Evolutionary conservation across 306 rosid genomes (phyloP).

Genomic region (Senna tora): DNA sequence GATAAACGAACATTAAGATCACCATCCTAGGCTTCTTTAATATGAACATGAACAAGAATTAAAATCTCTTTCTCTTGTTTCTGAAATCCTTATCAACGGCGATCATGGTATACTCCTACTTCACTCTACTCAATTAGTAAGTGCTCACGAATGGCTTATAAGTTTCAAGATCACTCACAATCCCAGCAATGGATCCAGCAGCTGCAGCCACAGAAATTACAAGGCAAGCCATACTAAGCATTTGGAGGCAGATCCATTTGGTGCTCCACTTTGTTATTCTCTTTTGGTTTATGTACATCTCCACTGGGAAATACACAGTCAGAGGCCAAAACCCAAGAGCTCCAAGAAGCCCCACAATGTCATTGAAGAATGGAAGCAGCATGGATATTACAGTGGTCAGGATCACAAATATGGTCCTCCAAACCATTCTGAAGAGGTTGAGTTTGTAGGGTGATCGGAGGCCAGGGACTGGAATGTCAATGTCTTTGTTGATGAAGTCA

Average conservation of each 20-base stretch:
- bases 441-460: slow-evolving; percentile 29
- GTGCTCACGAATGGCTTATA: slow-evolving; percentile 43
- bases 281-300: slow-evolving; percentile 46
- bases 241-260: slow-evolving; percentile 42
- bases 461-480: slow-evolving; percentile 28
- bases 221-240: slow-evolving; percentile 43
- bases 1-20: background rate
- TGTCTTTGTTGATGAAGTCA: slow-evolving; percentile 31
- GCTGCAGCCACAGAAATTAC: slow-evolving; percentile 37
- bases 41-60: slow-evolving; percentile 22
- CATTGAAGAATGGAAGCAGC: slow-evolving; percentile 55
- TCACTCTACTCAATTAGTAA: slow-evolving; percentile 30
- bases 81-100: slow-evolving; percentile 31
- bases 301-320: slow-evolving; percentile 54
- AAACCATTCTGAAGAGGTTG: slow-evolving; percentile 44
- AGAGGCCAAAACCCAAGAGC: slow-evolving; percentile 57
- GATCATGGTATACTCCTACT: background rate
- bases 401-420: slow-evolving; percentile 54
- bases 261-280: slow-evolving; percentile 41
- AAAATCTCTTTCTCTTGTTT: slow-evolving; percentile 12
- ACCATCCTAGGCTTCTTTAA: slow-evolving; percentile 29
- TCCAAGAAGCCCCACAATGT: slow-evolving; percentile 50
- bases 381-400: slow-evolving; percentile 36
- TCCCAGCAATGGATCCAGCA: slow-evolving; percentile 46
- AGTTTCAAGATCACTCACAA: slow-evolving; percentile 32